Percentiles rank a stretch among this genome's conserved stretches.
phyloP scores from a whole-genome alignment of 768 basidiomycete genomes.

The Coprinellus aureogranulatus region DNA sequence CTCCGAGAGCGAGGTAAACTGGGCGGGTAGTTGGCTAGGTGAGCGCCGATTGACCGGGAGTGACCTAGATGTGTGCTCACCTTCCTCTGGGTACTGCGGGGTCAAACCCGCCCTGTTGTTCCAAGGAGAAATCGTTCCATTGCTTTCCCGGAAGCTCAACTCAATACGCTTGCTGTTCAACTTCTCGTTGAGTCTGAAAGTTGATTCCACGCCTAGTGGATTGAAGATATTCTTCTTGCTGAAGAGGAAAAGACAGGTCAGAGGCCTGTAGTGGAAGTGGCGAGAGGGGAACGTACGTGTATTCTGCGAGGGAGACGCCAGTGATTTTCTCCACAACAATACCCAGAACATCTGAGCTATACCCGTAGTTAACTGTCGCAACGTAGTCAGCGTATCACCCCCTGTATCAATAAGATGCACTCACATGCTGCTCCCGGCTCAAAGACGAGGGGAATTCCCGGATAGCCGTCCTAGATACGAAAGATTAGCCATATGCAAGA shows the following conservation, averaged over 20 bases:
- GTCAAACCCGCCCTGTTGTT: constrained; percentile 16
- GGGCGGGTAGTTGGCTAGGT: no score
- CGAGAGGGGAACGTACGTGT: constrained; percentile 20
- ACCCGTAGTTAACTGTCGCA: constrained; percentile 28
- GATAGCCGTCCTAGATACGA: constrained; percentile 26
- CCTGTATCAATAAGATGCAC: not conserved
- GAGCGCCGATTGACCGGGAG: not conserved
- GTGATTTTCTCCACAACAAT: constrained; percentile 29
- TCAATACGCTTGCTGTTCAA: constrained; percentile 17
- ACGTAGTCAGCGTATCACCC: not conserved
- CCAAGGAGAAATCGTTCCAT: constrained; percentile 16
- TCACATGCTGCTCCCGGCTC: constrained; percentile 29
- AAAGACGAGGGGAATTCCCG: constrained; percentile 24
- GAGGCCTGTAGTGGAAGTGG: not conserved
- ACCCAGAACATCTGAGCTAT: constrained; percentile 27
- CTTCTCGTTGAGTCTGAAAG: constrained; percentile 26
- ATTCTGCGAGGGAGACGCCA: constrained; percentile 26
- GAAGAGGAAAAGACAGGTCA: not conserved
- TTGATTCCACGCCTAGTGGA: constrained; percentile 26
- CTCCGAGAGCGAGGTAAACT: constrained; percentile 23
- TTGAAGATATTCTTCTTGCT: constrained; percentile 30
- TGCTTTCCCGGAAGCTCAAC: constrained; percentile 17
- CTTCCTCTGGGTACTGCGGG: constrained; percentile 23
- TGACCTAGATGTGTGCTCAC: constrained; percentile 9
- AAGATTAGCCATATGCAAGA: no score